Conservation (phyloP, 2,329 filamentous ascomycete genomes). For the Exophiala sideris region DNA sequence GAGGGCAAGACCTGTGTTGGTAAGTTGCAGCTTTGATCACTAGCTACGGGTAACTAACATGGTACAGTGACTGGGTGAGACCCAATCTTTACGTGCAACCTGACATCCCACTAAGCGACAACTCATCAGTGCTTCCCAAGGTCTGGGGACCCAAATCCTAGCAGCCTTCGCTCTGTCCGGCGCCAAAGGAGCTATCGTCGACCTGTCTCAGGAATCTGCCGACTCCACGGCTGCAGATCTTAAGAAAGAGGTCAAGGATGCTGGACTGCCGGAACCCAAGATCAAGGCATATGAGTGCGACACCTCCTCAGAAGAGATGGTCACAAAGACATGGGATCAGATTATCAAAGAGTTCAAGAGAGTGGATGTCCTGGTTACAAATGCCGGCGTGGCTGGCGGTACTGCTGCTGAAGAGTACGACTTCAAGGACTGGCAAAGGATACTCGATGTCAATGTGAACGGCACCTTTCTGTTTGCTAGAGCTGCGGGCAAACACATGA, state of each 20-base stretch:
- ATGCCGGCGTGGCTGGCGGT: neutral
- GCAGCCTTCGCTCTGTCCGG: conserved; percentile 13
- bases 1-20: conserved; percentile 23
- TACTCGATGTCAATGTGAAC: conserved; percentile 38
- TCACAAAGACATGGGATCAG: neutral
- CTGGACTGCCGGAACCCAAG: conserved; percentile 1
- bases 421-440: conserved; percentile 36
- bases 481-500: conserved; percentile 46
- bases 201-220: conserved; percentile 3
- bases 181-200: conserved; percentile 9
- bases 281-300: conserved; percentile 7
- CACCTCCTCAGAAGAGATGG: neutral
- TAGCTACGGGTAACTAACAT: neutral
- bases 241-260: conserved; percentile 2
- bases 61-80: conserved; percentile 2
- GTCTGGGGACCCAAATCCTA: conserved; percentile 11
- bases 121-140: conserved; percentile 8
- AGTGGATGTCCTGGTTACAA: conserved; percentile 2
- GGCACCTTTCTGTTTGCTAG: conserved; percentile 37
- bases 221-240: neutral
- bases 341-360: neutral
- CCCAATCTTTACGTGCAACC: neutral
- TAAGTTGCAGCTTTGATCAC: neutral
- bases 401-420: conserved; percentile 37
- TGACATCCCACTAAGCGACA: neutral